Conservation (phyloP, 2,329 filamentous ascomycete genomes). For the Fusarium euwallaceae region DNA sequence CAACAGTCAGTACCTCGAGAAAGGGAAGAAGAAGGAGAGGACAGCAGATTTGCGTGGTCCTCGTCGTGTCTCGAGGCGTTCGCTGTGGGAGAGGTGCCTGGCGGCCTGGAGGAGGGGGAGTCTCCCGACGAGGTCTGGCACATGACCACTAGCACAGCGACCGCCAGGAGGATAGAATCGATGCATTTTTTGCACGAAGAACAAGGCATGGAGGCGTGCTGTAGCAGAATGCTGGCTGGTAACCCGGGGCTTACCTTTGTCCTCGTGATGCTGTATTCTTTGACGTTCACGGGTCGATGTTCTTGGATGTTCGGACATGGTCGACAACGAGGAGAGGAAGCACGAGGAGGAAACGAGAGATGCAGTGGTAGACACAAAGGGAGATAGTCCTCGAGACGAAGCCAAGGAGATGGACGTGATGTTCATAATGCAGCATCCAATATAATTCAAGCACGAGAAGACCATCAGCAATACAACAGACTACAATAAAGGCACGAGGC, state of each 20-base stretch:
- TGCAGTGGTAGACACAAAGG: constrained; percentile 11
- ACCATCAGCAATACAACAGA: neutral
- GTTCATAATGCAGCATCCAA: neutral
- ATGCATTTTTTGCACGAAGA: neutral
- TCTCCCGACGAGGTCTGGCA: constrained; percentile 14
- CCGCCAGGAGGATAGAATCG: neutral
- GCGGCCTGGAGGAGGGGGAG: constrained; percentile 14
- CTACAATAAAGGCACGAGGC: neutral
- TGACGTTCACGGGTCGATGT: constrained; percentile 6
- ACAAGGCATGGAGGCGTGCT: neutral
- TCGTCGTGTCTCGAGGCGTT: constrained; percentile 21
- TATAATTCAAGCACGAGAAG: neutral
- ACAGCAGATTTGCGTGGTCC: constrained; percentile 20
- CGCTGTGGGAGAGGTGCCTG: constrained; percentile 8
- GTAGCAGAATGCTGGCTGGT: constrained; percentile 24
- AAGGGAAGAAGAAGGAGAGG: constrained; percentile 20
- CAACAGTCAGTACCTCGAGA: neutral
- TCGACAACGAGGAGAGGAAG: neutral
- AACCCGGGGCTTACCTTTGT: constrained; percentile 16
- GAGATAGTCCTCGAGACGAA: constrained; percentile 1
- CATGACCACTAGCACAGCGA: neutral
- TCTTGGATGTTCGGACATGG: neutral
- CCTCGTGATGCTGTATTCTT: neutral
- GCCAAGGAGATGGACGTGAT: neutral
- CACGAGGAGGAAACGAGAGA: constrained; percentile 8